Percentiles rank a stretch among this genome's conserved stretches.
Evolutionary conservation across 768 basidiomycete genomes (phyloP).

Genomic region (Nidularia sp.): DNA sequence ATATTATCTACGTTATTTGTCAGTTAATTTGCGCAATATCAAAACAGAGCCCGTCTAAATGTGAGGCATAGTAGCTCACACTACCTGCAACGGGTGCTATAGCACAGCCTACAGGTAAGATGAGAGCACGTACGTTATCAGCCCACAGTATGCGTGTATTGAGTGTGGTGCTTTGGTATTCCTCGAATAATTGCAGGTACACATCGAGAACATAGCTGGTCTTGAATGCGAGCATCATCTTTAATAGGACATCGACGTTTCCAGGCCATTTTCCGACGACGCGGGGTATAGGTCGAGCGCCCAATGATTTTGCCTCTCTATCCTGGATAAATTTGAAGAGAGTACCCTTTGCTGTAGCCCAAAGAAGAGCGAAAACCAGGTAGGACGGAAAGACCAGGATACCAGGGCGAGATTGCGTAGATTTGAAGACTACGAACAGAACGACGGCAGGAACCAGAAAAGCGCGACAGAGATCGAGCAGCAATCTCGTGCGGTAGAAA

Average conservation of each 20-base stretch:
- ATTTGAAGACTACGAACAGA: slow-evolving; percentile 23
- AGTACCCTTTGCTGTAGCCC: slow-evolving; percentile 28
- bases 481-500: slow-evolving; percentile 46
- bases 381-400: slow-evolving; percentile 28
- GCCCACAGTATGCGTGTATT: slow-evolving; percentile 68
- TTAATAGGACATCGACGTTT: slow-evolving; percentile 66
- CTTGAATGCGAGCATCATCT: slow-evolving; percentile 50
- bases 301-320: slow-evolving; percentile 41
- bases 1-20: slow-evolving; percentile 47
- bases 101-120: too few relatives aligned
- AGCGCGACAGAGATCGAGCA: slow-evolving; percentile 38
- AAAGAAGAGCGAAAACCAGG: slow-evolving; percentile 35
- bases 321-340: slow-evolving; percentile 30
- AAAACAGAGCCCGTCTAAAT: too few relatives aligned
- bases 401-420: slow-evolving; percentile 22
- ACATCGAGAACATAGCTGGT: slow-evolving; percentile 60
- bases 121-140: slow-evolving; percentile 58
- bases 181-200: slow-evolving; percentile 62
- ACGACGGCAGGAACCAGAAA: slow-evolving; percentile 35
- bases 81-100: too few relatives aligned
- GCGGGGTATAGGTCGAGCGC: slow-evolving; percentile 49
- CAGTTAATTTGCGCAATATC: too few relatives aligned
- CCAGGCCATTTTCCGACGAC: slow-evolving; percentile 73
- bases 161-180: slow-evolving; percentile 67
- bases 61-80: too few relatives aligned